A percentile compares a stretch with the other conserved stretches of the same genome.
phyloP scores from a whole-genome alignment of 148 eudicot genomes.

The Spergularia marina region DNA sequence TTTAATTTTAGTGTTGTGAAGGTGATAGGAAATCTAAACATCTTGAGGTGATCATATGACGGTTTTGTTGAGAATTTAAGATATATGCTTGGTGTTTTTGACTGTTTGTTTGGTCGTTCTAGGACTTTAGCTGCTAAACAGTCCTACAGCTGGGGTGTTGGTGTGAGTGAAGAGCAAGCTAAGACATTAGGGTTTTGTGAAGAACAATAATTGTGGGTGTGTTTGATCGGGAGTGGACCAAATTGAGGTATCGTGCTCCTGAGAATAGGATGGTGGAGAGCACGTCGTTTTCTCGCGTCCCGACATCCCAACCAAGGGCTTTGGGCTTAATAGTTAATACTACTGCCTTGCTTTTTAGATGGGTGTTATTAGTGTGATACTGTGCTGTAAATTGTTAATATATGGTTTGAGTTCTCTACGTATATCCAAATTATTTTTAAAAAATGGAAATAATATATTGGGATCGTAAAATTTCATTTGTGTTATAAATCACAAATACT shows the following conservation, averaged over 20 bases:
- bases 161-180: not conserved
- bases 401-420: no score
- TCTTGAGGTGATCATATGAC: constrained; percentile 7
- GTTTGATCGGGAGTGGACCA: constrained; percentile 9
- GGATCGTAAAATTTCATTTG: no score
- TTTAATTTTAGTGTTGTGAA: not conserved
- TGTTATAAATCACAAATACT: no score
- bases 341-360: no score
- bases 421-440: no score
- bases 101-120: not conserved
- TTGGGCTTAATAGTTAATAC: not conserved
- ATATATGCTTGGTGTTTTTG: not conserved
- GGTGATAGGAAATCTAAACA: constrained; percentile 1
- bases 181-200: constrained; percentile 4
- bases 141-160: constrained; percentile 1
- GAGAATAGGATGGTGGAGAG: constrained; percentile 9
- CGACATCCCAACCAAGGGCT: constrained; percentile 17
- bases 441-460: no score
- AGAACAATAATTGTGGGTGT: not conserved
- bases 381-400: no score
- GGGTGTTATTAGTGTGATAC: no score
- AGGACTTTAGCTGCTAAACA: not conserved
- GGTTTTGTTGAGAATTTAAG: not conserved
- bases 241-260: constrained; percentile 15
- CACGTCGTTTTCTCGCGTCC: constrained; percentile 17